These are phyloP conservation scores for Drechslerella coelobrocha DNA, from an alignment of 2,329 filamentous ascomycete genomes.

Conservation along the genomic window DNA sequence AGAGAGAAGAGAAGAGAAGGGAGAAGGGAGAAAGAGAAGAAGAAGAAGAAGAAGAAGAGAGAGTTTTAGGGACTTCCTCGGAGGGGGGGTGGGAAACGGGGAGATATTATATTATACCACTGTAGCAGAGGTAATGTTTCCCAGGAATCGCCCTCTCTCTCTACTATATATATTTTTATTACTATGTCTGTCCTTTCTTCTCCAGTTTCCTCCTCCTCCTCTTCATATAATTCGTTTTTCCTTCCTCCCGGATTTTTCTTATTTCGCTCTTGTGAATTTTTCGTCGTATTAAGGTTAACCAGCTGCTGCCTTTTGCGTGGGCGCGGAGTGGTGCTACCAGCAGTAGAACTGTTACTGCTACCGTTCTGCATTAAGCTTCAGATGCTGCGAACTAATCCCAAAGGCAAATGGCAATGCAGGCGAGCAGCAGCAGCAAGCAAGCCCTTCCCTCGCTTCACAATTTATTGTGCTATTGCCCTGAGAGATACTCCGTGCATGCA, in stretches of 20 bases:
- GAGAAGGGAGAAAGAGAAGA: conserved; percentile 5
- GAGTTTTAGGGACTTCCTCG: neutral
- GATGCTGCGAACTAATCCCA: neutral
- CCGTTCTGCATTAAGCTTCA: neutral
- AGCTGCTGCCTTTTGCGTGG: no score
- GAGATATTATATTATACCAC: neutral
- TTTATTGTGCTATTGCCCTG: neutral
- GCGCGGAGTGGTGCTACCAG: no score
- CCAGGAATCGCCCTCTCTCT: neutral
- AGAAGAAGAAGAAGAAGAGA: neutral
- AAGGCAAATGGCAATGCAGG: neutral
- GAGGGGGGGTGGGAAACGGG: neutral
- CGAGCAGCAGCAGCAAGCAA: no score
- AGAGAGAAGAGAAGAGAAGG: conserved; percentile 12
- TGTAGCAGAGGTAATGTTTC: neutral
- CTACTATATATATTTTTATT: no score
- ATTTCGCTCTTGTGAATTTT: no score
- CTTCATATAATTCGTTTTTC: no score
- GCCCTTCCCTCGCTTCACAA: no score
- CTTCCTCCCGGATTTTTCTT: no score
- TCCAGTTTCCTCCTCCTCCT: neutral
- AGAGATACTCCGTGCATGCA: neutral
- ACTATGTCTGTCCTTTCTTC: no score
- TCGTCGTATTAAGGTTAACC: no score
- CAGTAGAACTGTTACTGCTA: no score